These are phyloP conservation scores for Viola pubescens DNA, from an alignment of 441 rosid species.

Conservation along the genomic window DNA sequence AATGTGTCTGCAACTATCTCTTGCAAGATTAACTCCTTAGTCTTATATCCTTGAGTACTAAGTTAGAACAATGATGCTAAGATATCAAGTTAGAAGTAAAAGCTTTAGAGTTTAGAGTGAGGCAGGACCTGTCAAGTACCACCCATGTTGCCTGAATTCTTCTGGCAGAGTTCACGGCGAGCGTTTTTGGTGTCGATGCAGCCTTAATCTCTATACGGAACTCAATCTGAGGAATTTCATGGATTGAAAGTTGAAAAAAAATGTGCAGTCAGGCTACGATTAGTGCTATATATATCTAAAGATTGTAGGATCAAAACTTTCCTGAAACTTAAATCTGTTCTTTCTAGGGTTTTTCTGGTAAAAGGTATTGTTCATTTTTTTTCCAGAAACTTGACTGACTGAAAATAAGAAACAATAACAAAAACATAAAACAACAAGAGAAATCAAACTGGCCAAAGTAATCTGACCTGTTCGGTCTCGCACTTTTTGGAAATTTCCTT, in stretches of 20 bases:
- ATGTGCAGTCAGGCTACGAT: too few relatives aligned
- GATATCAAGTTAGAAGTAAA: not conserved
- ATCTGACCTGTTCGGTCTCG: constrained; percentile 28
- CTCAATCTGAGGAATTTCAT: constrained; percentile 31
- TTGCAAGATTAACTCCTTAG: too few relatives aligned
- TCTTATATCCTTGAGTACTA: too few relatives aligned
- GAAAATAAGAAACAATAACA: not conserved
- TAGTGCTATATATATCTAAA: too few relatives aligned
- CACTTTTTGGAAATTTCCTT: constrained; percentile 25
- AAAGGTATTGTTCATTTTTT: too few relatives aligned
- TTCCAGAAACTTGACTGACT: not conserved
- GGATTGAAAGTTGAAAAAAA: too few relatives aligned
- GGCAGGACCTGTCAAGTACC: constrained; percentile 48
- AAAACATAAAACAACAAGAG: not conserved
- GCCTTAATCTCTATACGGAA: constrained; percentile 36
- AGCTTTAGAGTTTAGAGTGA: too few relatives aligned
- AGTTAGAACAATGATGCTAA: too few relatives aligned
- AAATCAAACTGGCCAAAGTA: not conserved
- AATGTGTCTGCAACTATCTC: too few relatives aligned
- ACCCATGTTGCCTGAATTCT: constrained; percentile 35
- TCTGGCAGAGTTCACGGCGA: constrained; percentile 33
- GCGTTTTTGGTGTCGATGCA: constrained; percentile 31
- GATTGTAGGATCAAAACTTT: too few relatives aligned
- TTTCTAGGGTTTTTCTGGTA: too few relatives aligned
- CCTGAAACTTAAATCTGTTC: too few relatives aligned